Base-by-base conservation (phyloP, 2,329 filamentous ascomycete species). In the Neofusicoccum sp. region DNA sequence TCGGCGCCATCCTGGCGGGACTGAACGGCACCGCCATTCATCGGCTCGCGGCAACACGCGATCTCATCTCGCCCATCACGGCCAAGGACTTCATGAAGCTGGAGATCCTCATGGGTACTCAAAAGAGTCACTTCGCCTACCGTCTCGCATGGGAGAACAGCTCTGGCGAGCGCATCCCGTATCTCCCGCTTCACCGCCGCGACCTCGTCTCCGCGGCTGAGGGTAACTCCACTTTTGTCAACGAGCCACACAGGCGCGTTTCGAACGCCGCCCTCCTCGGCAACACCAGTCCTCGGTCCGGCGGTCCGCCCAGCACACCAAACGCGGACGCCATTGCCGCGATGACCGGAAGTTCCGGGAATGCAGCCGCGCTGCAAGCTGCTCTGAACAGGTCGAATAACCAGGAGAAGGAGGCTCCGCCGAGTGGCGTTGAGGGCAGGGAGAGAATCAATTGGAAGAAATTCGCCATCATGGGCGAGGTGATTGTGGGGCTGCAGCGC, bases 71-170 rank as follows among this genome's bases (percentile, higher is more conserved):
- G 1, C 78, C 84, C 6, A 84, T 89, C 1, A 84, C 88, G 0
- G 89, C 90, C 69, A 96, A 93, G 75, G 88, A 93, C 66, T 98
- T 96, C 73, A 89, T 94, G 74, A 87, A 93, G 66, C 82, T 98
- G 33, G 91, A 93, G 54, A 90, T 97, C 66, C 83, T 99, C 64
- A 98, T 99, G 95, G 88, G 92, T 37, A 92, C 92, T 4, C 90
- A 94, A 69, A 95, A 95, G 78, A 94, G 91, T 67, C 91, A 97
- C 74, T 96, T 93, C 67, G 92, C 94, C 7, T 99, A 99, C 77
- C 90, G 95, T n/a, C 80, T 98, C 34, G 95, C 95, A 0, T 98
- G 95, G 93, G 93, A 97, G 70, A 99, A 98, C 73, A 96, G 92
- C 16, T 90, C 92, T 1, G 81, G 91, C 9, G 92, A 96, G 67